These are phyloP conservation scores for Russula emetica DNA, from an alignment of 768 basidiomycete genomes.

Conservation along the genomic window DNA sequence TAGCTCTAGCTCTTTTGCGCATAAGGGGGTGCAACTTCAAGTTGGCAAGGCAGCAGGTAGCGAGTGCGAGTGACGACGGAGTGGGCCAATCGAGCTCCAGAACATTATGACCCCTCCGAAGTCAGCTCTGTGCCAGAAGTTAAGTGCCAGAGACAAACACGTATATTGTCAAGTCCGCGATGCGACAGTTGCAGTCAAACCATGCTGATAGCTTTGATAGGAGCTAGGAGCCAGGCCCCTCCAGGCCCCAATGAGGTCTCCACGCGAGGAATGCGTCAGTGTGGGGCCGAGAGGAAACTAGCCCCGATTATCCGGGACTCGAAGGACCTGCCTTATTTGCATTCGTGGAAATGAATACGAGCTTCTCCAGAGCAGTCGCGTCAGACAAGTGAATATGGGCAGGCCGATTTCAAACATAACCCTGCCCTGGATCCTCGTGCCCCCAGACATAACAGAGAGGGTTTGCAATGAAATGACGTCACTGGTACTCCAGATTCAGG, in stretches of 20 bases:
- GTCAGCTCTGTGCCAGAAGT: no score
- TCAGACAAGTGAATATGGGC: background rate
- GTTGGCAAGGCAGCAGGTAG: no score
- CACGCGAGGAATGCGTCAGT: background rate
- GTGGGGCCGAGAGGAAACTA: slow-evolving; percentile 7
- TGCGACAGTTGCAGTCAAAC: background rate
- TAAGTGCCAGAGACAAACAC: no score
- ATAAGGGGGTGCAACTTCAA: no score
- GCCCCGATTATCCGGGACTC: background rate
- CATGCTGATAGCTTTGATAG: background rate
- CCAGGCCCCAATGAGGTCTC: no score
- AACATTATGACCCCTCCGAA: no score
- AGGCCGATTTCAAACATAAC: background rate
- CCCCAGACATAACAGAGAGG: no score
- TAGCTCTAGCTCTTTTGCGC: background rate
- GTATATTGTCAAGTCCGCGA: no score
- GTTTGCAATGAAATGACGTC: background rate
- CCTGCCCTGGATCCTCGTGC: background rate
- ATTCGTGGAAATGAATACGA: no score
- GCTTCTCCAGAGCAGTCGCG: no score
- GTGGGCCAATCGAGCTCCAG: no score
- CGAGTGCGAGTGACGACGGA: no score
- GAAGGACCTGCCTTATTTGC: background rate
- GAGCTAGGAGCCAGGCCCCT: slow-evolving; percentile 5
- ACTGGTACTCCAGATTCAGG: background rate